These are phyloP conservation scores for Ceratobasidium sp. DNA, from an alignment of 1,284 basidiomycete species.

Conservation along the genomic window DNA sequence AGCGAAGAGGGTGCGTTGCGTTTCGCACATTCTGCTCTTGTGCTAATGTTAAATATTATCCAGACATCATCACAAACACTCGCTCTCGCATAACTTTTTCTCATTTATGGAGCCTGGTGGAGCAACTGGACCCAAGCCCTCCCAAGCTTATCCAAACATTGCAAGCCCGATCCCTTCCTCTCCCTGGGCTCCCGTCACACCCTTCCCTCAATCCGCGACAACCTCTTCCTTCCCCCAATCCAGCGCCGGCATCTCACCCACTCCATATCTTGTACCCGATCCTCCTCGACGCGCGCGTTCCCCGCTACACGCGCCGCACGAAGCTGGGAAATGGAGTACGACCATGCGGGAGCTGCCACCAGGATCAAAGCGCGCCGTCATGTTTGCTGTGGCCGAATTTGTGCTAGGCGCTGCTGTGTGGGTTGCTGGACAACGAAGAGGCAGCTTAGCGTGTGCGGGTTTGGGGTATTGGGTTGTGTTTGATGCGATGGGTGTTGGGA, in stretches of 20 bases:
- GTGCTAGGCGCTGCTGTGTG: constrained; percentile 71
- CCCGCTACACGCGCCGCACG: constrained; percentile 47
- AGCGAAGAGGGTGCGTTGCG: constrained; percentile 38
- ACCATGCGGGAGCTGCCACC: constrained; percentile 52
- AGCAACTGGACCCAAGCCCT: not conserved
- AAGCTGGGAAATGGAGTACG: constrained; percentile 48
- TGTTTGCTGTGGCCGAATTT: constrained; percentile 59
- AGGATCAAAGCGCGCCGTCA: constrained; percentile 54
- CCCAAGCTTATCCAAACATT: constrained; percentile 14
- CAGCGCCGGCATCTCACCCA: constrained; percentile 36
- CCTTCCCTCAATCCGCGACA: constrained; percentile 37
- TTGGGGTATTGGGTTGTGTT: constrained; percentile 97
- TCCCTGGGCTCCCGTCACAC: constrained; percentile 40
- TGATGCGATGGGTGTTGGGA: constrained; percentile 82
- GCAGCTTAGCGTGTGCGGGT: constrained; percentile 88
- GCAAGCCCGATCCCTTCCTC: constrained; percentile 19
- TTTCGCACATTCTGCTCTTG: not conserved
- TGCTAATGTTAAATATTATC: constrained; percentile 64
- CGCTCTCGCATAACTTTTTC: constrained; percentile 93
- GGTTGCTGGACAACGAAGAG: constrained; percentile 90
- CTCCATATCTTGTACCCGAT: constrained; percentile 26
- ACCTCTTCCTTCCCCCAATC: constrained; percentile 43
- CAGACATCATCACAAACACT: constrained; percentile 89
- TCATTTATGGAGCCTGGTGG: constrained; percentile 77
- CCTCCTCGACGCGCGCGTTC: constrained; percentile 42